These are phyloP conservation scores for Trypanosoma scelopori DNA, from an alignment of 208 protist genomes.

Conservation along the genomic window DNA sequence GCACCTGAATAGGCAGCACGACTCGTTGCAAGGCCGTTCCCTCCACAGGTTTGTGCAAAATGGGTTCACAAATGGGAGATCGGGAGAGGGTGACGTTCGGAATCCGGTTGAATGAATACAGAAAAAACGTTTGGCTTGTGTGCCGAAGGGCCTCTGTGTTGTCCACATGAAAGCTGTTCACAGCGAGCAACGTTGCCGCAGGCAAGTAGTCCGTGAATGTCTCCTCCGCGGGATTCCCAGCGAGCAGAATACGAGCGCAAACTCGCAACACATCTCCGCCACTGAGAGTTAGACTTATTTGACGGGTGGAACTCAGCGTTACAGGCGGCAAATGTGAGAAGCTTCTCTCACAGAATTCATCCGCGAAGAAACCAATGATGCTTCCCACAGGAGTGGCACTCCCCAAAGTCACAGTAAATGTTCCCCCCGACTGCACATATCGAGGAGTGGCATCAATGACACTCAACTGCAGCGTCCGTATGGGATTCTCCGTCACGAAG, in stretches of 20 bases:
- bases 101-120: conserved; percentile 20
- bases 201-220: conserved; percentile 15
- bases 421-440: conserved; percentile 27
- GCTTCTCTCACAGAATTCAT: conserved; percentile 21
- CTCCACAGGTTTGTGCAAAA: conserved; percentile 35
- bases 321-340: conserved; percentile 12
- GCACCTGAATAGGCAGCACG: conserved; percentile 40
- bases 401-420: conserved; percentile 34
- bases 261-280: conserved; percentile 31
- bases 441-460: conserved; percentile 31
- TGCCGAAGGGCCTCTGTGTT: conserved; percentile 43
- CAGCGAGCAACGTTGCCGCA: conserved; percentile 29
- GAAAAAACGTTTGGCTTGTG: conserved; percentile 21
- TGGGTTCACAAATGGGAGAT: conserved; percentile 34
- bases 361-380: conserved; percentile 44
- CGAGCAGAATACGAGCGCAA: conserved; percentile 40
- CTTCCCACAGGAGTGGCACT: conserved; percentile 43
- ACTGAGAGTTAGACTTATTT: conserved; percentile 20
- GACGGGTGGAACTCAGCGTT: conserved; percentile 14
- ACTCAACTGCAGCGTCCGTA: conserved; percentile 34
- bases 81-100: conserved; percentile 36
- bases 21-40: conserved; percentile 20
- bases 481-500: conserved; percentile 17
- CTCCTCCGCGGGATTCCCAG: conserved; percentile 6
- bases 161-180: conserved; percentile 31